A percentile compares a stretch with the other conserved stretches of the same genome.
Evolutionary conservation across 2,329 filamentous ascomycete genomes (phyloP).

Genomic region (Chaetomiaceae sp.): DNA sequence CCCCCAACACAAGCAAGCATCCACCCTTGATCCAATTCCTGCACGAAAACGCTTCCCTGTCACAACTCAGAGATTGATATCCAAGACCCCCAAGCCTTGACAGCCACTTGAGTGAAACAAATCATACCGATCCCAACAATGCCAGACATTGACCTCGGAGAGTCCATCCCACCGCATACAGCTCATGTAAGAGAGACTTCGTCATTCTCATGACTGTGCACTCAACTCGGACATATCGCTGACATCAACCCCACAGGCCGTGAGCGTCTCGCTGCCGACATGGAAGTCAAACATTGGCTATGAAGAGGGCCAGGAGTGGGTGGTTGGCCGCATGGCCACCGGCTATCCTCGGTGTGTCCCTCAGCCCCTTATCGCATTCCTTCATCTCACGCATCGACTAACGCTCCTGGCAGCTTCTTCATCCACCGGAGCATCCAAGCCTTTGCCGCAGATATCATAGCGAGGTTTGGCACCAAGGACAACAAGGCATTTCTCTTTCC

Average conservation of each 20-base stretch:
- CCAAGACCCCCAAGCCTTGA: not conserved
- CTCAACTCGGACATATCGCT: not conserved
- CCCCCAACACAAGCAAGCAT: not conserved
- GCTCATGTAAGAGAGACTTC: constrained; percentile 60
- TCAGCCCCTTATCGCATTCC: too few relatives aligned
- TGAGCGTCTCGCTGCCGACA: constrained; percentile 92
- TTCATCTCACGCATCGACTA: constrained; percentile 13
- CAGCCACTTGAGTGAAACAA: not conserved
- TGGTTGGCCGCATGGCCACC: constrained; percentile 77
- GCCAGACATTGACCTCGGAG: constrained; percentile 55
- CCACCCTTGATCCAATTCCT: not conserved
- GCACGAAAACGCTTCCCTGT: not conserved
- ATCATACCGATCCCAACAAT: constrained; percentile 30
- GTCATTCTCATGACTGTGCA: not conserved
- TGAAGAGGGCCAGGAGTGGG: constrained; percentile 86
- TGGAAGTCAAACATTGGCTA: constrained; percentile 90
- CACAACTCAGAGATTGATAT: not conserved
- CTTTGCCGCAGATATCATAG: constrained; percentile 65
- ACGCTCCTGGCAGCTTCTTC: constrained; percentile 68
- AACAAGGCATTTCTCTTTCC: constrained; percentile 81
- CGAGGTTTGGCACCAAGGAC: constrained; percentile 55
- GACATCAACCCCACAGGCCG: constrained; percentile 56
- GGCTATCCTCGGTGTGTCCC: constrained; percentile 76
- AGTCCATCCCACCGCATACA: constrained; percentile 72
- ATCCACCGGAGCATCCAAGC: constrained; percentile 77